These are phyloP conservation scores for Teunomyces tritomae DNA, from an alignment of 805 yeast species.

Conservation along the genomic window DNA sequence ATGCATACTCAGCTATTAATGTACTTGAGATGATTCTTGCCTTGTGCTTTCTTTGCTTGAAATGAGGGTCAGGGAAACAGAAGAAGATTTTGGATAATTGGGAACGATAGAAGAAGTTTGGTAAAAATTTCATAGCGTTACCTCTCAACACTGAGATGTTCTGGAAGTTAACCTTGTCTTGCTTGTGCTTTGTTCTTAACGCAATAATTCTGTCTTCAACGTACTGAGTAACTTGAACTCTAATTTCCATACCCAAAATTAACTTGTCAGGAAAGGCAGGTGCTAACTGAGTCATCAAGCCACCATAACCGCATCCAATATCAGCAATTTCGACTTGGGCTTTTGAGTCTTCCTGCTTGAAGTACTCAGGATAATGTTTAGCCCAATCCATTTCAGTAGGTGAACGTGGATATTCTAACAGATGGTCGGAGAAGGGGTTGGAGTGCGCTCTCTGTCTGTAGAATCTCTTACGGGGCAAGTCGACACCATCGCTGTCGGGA, in stretches of 20 bases:
- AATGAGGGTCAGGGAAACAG: conserved; percentile 99
- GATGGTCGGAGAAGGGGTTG: conserved; percentile 94
- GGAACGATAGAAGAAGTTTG: conserved; percentile 82
- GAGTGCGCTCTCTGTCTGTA: conserved; percentile 98
- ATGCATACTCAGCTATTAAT: conserved; percentile 87
- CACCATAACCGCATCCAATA: conserved; percentile 98
- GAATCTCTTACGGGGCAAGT: conserved; percentile 78
- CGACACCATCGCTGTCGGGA: conserved; percentile 29
- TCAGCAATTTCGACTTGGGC: conserved; percentile 84
- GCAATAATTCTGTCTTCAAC: conserved; percentile 95
- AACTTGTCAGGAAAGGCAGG: conserved; percentile 70
- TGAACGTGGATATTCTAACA: conserved; percentile 77
- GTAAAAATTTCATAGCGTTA: conserved; percentile 95
- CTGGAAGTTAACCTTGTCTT: conserved; percentile 49
- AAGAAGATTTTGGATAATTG: conserved; percentile 91
- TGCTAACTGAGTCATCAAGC: conserved; percentile 75
- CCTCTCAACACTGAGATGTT: conserved; percentile 90
- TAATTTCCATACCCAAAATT: conserved; percentile 93
- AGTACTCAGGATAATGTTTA: conserved; percentile 63
- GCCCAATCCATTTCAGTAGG: conserved; percentile 91
- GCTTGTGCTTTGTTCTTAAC: conserved; percentile 56
- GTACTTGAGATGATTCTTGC: conserved; percentile 94
- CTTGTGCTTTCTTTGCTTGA: conserved; percentile 95
- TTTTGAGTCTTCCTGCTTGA: conserved; percentile 38
- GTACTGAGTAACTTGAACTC: conserved; percentile 96